These are phyloP conservation scores for Aspergillus amoenus DNA, from an alignment of 2,329 filamentous ascomycete species.

Conservation along the genomic window DNA sequence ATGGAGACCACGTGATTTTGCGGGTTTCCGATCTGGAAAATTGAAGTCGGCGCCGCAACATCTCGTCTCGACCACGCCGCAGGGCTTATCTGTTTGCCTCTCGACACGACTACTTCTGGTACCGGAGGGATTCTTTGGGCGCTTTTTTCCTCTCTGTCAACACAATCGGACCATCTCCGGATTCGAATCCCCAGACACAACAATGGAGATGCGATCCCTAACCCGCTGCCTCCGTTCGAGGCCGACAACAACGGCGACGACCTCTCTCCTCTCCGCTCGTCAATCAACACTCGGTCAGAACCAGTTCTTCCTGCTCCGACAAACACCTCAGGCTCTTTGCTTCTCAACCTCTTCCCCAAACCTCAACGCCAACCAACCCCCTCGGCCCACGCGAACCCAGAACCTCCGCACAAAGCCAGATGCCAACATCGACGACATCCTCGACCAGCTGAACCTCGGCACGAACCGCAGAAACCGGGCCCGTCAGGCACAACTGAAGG, in stretches of 20 bases:
- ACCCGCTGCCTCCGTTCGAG: constrained; percentile 33
- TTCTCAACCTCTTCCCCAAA: constrained; percentile 22
- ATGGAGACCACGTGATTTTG: constrained; percentile 14
- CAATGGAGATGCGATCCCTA: constrained; percentile 35
- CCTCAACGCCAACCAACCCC: constrained; percentile 7
- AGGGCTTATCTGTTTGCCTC: background rate
- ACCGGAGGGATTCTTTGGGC: background rate
- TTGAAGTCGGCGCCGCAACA: constrained; percentile 1
- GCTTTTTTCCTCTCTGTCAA: background rate
- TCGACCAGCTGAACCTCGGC: constrained; percentile 32
- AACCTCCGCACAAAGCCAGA: background rate
- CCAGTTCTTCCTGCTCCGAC: constrained; percentile 16
- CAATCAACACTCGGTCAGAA: constrained; percentile 11
- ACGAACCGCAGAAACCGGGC: background rate
- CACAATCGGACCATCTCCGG: background rate
- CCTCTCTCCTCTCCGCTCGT: constrained; percentile 25
- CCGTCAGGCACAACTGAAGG: background rate
- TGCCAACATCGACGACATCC: constrained; percentile 33
- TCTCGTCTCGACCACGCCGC: background rate
- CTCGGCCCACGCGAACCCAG: background rate
- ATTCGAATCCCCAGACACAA: background rate
- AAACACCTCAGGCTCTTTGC: constrained; percentile 16
- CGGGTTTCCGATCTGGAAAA: constrained; percentile 16
- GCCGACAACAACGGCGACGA: constrained; percentile 19
- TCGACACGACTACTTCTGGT: background rate